Evolutionary conservation across 192 early-diverging fungal genomes (phyloP), one percentile per base, ranked within the genome.

Genomic region (Cetraspora pellucida): DNA sequence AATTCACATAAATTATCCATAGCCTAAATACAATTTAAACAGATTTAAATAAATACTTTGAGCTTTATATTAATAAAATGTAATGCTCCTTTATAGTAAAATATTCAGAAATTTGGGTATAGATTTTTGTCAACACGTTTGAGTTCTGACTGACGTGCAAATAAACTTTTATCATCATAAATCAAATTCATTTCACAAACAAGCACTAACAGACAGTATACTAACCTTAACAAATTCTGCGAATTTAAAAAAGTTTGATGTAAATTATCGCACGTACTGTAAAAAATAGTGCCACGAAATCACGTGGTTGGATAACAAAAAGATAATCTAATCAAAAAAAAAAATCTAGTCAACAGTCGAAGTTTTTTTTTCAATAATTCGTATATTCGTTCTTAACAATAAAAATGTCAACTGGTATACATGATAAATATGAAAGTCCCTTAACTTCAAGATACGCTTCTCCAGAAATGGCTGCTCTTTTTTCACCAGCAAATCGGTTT

Each of bases 381-480:
- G n/a, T n/a, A n/a, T 37, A 37, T 37, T 37, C 31, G 5, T 5
- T 37, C 5, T 37, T 5, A 37, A 1, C 31, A 37, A 37, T 5
- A 37, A 37, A 37, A 37, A 37, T 37, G 31, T 37, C 31, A 4
- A 19, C 50, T 10, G 50, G 50, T 52, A 52, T 52, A 52, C 19
- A 97, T 87, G 86, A 89, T 80, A 90, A 92, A 81, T 99, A 99
- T 87, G 89, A 92, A 79, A 94, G 92, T 71, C 97, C 97, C n/a
- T 89, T 98, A 84, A 97, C 96, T 30, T 95, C 95, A 77, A 91
- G 97, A 46, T 99, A 99, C 84, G 96, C 96, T 71, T 96, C 94
- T 58, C 89, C 93, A 72, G 96, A 97, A 86, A 99, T 99, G 96
- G 92, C 94, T 0, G 91, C 89, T 82, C 95, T 95, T 90, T 98